Conservation (phyloP, 495 filamentous ascomycete genomes). For the Glonium stellatum region DNA sequence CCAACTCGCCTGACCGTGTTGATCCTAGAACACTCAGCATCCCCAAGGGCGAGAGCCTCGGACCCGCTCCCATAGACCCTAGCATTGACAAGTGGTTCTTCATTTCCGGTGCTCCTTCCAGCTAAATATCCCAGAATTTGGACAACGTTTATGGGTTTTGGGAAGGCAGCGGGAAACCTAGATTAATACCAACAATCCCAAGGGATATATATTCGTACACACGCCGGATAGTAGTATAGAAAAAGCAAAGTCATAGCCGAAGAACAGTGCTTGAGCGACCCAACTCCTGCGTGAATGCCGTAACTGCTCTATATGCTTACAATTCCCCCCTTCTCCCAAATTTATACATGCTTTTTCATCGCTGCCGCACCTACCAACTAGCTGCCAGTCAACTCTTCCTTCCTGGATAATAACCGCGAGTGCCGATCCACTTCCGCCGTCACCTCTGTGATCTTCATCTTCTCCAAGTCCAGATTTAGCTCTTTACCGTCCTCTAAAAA, state of each 20-base stretch:
- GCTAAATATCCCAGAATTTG: background rate
- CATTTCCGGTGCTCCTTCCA: conserved; percentile 84
- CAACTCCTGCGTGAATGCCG: background rate
- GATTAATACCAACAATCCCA: background rate
- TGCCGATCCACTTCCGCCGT: conserved; percentile 85
- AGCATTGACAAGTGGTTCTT: conserved; percentile 99
- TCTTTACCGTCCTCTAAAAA: conserved; percentile 72
- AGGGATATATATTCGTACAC: conserved; percentile 1
- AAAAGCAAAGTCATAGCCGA: background rate
- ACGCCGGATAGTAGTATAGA: background rate
- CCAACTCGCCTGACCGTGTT: conserved; percentile 60
- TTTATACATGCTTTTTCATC: conserved; percentile 1
- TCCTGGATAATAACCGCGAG: conserved; percentile 69
- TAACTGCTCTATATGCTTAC: conserved; percentile 17
- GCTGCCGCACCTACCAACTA: background rate
- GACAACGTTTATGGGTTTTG: background rate
- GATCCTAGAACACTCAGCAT: conserved; percentile 59
- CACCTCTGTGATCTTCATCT: conserved; percentile 77
- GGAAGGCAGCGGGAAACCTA: background rate
- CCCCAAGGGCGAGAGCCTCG: conserved; percentile 65
- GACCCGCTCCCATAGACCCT: conserved; percentile 83
- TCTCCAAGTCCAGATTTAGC: conserved; percentile 61
- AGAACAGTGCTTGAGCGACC: background rate
- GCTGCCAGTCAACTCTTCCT: conserved; percentile 60
- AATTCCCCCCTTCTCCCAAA: background rate